Evolutionary conservation across 108 stramenopile species (phyloP).

Genomic region (Cylindrotheca closterium): DNA sequence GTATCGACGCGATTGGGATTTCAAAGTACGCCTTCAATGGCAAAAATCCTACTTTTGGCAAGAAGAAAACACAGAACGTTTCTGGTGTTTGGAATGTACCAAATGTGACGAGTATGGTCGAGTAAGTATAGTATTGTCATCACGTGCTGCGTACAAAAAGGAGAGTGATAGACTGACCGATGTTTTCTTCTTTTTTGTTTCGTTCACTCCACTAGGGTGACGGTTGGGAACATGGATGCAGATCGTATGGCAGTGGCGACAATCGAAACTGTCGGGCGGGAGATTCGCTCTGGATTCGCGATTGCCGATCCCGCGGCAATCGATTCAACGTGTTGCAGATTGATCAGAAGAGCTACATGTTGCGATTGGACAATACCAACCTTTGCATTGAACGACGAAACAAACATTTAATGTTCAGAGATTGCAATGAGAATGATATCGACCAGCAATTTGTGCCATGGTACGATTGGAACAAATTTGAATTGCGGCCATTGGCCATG

Average conservation of each 20-base stretch:
- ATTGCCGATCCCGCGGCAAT: neutral
- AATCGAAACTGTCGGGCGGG: neutral
- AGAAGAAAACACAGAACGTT: constrained; percentile 43
- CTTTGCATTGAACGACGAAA: neutral
- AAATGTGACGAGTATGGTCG: neutral
- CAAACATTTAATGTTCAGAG: neutral
- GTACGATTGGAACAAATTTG: neutral
- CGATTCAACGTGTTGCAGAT: neutral
- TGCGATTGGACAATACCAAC: neutral
- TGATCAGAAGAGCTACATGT: neutral
- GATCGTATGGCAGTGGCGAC: neutral
- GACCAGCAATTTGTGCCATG: neutral
- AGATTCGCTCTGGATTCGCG: neutral
- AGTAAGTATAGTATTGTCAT: neutral
- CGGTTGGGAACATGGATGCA: neutral
- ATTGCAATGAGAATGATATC: neutral
- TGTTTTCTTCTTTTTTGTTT: neutral
- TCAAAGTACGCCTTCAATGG: constrained; percentile 50
- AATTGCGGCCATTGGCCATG: neutral
- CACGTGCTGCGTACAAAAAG: no score
- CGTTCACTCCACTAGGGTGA: neutral
- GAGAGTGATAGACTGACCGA: no score
- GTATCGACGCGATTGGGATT: neutral
- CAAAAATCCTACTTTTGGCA: constrained; percentile 58
- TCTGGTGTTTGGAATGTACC: constrained; percentile 48